Base-by-base conservation (phyloP, 2,329 filamentous ascomycete genomes). In the Exutisphaerella laricina region DNA sequence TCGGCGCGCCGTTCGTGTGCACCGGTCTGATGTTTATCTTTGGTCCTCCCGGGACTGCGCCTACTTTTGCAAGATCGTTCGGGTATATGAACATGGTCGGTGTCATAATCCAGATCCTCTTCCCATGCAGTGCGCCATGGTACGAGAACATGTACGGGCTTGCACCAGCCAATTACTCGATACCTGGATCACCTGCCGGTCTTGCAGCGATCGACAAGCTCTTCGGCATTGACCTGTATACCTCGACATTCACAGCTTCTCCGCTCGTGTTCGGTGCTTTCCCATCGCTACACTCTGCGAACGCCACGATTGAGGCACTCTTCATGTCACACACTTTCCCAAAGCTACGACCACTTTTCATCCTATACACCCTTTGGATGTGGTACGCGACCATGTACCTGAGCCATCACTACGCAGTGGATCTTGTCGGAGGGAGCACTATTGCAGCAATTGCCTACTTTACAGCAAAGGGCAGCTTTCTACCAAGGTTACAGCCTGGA, bases 341-440 rank as follows among this genome's bases (percentile, higher is more conserved):
- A 4, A 80, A 79, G 48, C 77, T 94, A 54, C 81, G 85, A 54
- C 80, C 83, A 9, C 68, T 92, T 40, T 94, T 94, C 67, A 77
- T 89, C 51, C 74, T 78, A 51, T 97, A 96, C 66, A 84, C 85
- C 32, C 77, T 85, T 62, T 96, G 90, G 90, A 82, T 96, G 58
- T 96, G 88, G 86, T 97, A 90, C 88, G 85, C 89, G 9, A 97
- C 90, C 55, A 95, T 97, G 88, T 96, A 97, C 63, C 78, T 97
- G 39, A 94, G 87, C 59, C 90, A 97, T 68, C 90, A 97, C 70
- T 97, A 97, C 63, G 90, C 89, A 22, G 85, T 97, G 29, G 90
- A 97, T 65, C 74, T 97, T 38, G 87, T 96, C 18, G 87, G 79
- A 25, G 90, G 90, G 55, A 88, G 84, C 62, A 72, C 95, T 38